Percentiles rank a stretch among this genome's conserved stretches.
phyloP scores from a whole-genome alignment of 345 rosid genomes.

The Populus tremula region DNA sequence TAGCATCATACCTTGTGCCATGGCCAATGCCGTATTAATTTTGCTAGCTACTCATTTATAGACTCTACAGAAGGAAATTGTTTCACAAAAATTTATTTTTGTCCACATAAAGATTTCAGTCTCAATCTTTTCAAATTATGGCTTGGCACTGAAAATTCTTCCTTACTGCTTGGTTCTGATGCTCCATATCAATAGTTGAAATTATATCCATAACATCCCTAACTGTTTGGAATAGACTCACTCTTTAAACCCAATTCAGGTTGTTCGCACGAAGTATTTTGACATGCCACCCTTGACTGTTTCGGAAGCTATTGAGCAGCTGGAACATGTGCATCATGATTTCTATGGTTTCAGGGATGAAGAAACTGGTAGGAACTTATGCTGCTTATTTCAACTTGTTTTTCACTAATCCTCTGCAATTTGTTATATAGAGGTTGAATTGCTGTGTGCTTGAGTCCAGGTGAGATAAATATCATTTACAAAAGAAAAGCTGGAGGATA shows the following conservation, averaged over 20 bases:
- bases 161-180: not conserved
- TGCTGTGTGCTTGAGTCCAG: slow-evolving; percentile 37
- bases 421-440: not conserved
- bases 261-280: slow-evolving; percentile 82
- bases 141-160: not conserved
- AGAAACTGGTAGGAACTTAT: slow-evolving; percentile 64
- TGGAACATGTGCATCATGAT: slow-evolving; percentile 76
- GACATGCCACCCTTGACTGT: slow-evolving; percentile 90
- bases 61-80: not conserved
- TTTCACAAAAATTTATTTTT: not conserved
- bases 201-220: not conserved
- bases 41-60: not conserved
- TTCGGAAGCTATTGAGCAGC: slow-evolving; percentile 81
- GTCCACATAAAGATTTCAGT: not conserved
- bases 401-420: not conserved
- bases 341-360: slow-evolving; percentile 86
- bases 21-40: not conserved
- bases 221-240: not conserved
- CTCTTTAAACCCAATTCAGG: slow-evolving; percentile 31
- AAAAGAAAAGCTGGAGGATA: slow-evolving; percentile 85
- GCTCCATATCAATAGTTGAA: not conserved
- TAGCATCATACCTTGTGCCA: not conserved
- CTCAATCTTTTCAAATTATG: not conserved
- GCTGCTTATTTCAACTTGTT: not conserved
- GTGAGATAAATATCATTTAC: slow-evolving; percentile 85